These are phyloP conservation scores for Microdochium trichocladiopsis DNA, from an alignment of 2,329 filamentous ascomycete species.

Conservation along the genomic window DNA sequence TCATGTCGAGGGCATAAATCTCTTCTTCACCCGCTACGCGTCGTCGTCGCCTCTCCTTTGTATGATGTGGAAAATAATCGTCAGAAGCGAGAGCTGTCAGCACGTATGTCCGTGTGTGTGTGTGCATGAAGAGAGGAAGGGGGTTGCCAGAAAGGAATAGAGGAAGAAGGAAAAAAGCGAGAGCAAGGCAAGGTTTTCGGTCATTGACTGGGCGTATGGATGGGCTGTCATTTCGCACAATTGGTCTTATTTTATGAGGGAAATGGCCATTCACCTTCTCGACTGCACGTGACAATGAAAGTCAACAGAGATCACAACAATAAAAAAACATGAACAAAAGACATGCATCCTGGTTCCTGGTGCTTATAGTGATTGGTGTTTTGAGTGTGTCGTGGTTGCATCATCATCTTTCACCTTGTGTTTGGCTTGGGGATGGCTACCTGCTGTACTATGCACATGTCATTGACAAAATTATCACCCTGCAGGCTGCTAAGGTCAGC, in stretches of 20 bases:
- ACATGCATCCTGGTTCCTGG: no score
- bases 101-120: not conserved
- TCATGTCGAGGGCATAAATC: slow-evolving; percentile 82
- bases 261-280: slow-evolving; percentile 15
- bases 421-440: no score
- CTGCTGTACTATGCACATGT: no score
- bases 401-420: no score
- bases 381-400: no score
- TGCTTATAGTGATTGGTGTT: no score
- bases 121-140: not conserved
- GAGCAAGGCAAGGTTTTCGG: slow-evolving; percentile 10
- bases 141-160: slow-evolving; percentile 1
- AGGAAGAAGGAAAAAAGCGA: slow-evolving; percentile 5
- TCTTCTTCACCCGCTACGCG: slow-evolving; percentile 3
- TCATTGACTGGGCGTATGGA: slow-evolving; percentile 26
- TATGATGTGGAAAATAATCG: not conserved
- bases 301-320: not conserved
- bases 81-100: no score
- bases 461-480: no score
- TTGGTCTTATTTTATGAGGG: slow-evolving; percentile 19
- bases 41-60: not conserved
- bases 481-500: no score
- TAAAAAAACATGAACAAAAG: not conserved
- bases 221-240: slow-evolving; percentile 14
- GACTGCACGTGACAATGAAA: not conserved